Evolutionary conservation across 129 eudicot species (phyloP).

Genomic region (Lonicera japonica): DNA sequence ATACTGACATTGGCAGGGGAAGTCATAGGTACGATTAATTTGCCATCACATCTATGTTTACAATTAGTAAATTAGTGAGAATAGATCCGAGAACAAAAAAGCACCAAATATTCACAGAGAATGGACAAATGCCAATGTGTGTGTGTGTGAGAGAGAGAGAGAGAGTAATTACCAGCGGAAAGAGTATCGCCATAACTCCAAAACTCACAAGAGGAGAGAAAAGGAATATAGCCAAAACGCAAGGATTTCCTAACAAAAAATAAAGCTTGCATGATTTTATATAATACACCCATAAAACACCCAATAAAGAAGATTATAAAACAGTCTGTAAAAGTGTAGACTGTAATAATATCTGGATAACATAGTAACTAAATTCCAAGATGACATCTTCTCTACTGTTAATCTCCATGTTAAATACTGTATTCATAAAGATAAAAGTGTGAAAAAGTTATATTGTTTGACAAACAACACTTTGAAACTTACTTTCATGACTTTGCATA

Average conservation of each 20-base stretch:
- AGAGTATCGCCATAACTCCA: constrained; percentile 93
- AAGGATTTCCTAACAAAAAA: constrained; percentile 71
- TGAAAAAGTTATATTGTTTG: not conserved
- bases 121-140: not conserved
- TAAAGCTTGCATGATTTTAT: not conserved
- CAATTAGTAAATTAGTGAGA: too few relatives aligned
- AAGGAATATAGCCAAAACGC: constrained; percentile 74
- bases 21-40: too few relatives aligned
- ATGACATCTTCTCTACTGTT: not conserved
- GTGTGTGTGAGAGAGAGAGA: not conserved
- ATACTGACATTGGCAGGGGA: too few relatives aligned
- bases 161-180: constrained; percentile 68
- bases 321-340: not conserved
- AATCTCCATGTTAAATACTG: too few relatives aligned
- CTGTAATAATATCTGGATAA: not conserved
- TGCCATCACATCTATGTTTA: too few relatives aligned
- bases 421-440: too few relatives aligned
- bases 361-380: not conserved
- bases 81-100: too few relatives aligned
- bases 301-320: too few relatives aligned
- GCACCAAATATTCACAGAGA: too few relatives aligned
- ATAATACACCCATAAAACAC: not conserved
- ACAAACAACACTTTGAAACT: not conserved
- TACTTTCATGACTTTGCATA: too few relatives aligned
- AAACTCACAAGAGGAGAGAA: constrained; percentile 90